Evolutionary conservation across 306 rosid species (phyloP), one percentile per base, ranked within the genome.

Genomic region (Fragaria vesca): DNA sequence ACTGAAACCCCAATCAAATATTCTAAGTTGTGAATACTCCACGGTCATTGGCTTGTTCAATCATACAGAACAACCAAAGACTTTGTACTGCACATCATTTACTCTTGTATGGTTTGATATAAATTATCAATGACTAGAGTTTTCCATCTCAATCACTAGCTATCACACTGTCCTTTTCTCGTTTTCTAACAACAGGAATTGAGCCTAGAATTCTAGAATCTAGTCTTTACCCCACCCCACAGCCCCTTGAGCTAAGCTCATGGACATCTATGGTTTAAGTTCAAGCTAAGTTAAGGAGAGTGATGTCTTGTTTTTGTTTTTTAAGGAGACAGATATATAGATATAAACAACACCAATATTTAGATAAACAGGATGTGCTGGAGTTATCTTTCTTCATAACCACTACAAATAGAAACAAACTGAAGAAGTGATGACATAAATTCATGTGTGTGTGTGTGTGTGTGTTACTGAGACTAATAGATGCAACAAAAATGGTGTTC

Each of bases 1-100:
- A 50, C 32, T 45, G 75, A 54, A 32, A 30, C 38, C 43, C 48
- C 32, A 34, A 77, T 26, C 67, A 57, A 73, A 73, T 21, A 36
- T 48, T 73, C 58, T 42, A 74, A 38, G 8, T 60, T 45, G 46
- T 12, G 38, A 28, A 61, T 50, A 38, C 5, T 65, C 69, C 12
- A 0, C 0, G 43, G 55, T 58, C 69, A 58, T 58, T 74, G 76
- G 34, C 45, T 28, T 50, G 73, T 60, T 60, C 82, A 60, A 67
- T 50, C 71, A 57, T 16, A 18, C 68, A 18, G 69, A 60, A 36
- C 20, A 72, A 73, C 76, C 54, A 83, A 70, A 52, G 69, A 57
- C 52, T 36, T 72, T 36, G 58, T 42, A 17, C 69, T 24, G 38
- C 38, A 45, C 52, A 55, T n/a, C 67, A 38, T 36, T 55, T 55